Conservation (phyloP, 345 rosid species). For the Odontarrhena argentea region DNA sequence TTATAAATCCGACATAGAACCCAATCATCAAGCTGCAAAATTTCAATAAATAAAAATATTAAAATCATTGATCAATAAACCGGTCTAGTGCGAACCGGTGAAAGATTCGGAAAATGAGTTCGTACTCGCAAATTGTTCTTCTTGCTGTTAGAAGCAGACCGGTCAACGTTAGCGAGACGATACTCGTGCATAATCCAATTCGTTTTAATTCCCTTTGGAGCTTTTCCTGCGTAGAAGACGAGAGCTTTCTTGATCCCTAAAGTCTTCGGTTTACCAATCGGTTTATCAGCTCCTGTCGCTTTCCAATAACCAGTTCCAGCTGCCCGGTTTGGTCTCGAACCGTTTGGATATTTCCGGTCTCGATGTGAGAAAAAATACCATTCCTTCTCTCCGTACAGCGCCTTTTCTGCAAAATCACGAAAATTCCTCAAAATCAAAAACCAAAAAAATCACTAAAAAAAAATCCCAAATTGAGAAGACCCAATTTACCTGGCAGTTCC, state of each 20-base stretch:
- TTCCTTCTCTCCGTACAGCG: conserved; percentile 83
- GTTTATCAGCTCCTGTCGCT: conserved; percentile 95
- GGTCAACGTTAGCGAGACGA: conserved; percentile 80
- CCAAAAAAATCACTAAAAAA: background rate
- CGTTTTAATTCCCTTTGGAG: conserved; percentile 79
- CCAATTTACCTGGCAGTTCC: conserved; percentile 85
- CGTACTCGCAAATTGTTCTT: conserved; percentile 67
- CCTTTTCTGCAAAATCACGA: conserved; percentile 62
- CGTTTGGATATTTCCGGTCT: conserved; percentile 90
- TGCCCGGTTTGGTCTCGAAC: conserved; percentile 83
- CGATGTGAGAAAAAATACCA: conserved; percentile 93
- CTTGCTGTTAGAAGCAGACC: conserved; percentile 56
- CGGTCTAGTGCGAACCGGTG: too few species aligned
- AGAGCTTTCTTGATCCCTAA: conserved; percentile 85
- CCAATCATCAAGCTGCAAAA: conserved; percentile 83
- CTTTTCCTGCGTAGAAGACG: conserved; percentile 87
- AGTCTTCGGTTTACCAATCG: conserved; percentile 75
- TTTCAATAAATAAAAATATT: background rate
- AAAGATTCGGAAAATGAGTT: too few species aligned
- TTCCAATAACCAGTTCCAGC: conserved; percentile 92
- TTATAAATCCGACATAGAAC: conserved; percentile 81
- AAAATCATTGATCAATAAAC: too few species aligned
- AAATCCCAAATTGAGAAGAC: background rate
- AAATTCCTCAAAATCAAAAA: background rate
- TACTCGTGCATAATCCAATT: conserved; percentile 99